Percentiles rank a stretch among this genome's conserved stretches.
phyloP scores from a whole-genome alignment of 2,329 filamentous ascomycete species.

The Ilyonectria sp. region DNA sequence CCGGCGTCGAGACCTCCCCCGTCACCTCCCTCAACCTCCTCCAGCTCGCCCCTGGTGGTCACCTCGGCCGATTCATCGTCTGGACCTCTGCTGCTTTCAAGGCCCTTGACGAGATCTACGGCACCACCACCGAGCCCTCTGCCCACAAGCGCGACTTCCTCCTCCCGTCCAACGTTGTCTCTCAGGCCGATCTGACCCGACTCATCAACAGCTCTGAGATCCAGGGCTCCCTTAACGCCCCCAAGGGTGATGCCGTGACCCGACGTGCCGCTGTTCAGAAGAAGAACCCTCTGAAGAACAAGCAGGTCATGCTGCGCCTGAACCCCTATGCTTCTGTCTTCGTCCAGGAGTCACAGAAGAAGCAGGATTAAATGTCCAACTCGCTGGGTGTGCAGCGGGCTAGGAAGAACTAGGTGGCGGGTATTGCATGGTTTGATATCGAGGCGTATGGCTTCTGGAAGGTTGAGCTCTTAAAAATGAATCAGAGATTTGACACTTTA shows the following conservation, averaged over 20 bases:
- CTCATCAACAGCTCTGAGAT: constrained; percentile 99
- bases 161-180: constrained; percentile 91
- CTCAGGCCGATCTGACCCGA: constrained; percentile 95
- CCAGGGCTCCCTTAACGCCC: constrained; percentile 93
- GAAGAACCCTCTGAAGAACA: constrained; percentile 99
- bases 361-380: constrained; percentile 54
- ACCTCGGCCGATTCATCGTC: constrained; percentile 98
- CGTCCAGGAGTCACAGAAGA: constrained; percentile 74
- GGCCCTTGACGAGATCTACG: constrained; percentile 97
- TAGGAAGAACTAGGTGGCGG: constrained; percentile 46
- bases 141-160: constrained; percentile 99
- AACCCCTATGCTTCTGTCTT: constrained; percentile 98
- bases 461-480: constrained; percentile 54
- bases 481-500: constrained; percentile 53
- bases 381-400: constrained; percentile 59
- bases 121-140: constrained; percentile 89
- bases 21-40: constrained; percentile 98
- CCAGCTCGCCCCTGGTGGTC: constrained; percentile 98
- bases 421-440: constrained; percentile 54
- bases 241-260: constrained; percentile 90
- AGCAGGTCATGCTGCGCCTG: constrained; percentile 97
- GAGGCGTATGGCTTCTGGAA: constrained; percentile 57
- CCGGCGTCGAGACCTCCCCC: constrained; percentile 96
- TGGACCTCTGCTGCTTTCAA: constrained; percentile 98
- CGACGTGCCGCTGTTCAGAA: constrained; percentile 96